Percentiles rank a stretch among this genome's conserved stretches.
Evolutionary conservation across 129 eudicot species (phyloP).

Genomic region (Tagetes erecta): DNA sequence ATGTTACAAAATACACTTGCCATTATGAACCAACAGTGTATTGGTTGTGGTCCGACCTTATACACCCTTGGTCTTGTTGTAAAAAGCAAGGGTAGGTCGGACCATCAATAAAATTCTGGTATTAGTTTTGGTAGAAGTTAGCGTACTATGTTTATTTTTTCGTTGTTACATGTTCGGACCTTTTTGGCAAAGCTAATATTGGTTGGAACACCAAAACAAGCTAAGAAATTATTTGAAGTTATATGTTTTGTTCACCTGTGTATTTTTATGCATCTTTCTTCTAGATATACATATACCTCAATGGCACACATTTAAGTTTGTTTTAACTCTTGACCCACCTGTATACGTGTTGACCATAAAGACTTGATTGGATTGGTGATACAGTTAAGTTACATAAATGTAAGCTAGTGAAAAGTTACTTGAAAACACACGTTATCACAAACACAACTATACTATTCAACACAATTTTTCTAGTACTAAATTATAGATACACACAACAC

Average conservation of each 20-base stretch:
- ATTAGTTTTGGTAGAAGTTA: conserved; percentile 35
- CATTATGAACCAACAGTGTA: conserved; percentile 24
- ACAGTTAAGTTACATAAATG: too few species aligned
- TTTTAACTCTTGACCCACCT: background rate
- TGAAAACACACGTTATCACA: too few species aligned
- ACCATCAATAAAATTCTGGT: conserved; percentile 28
- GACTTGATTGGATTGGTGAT: too few species aligned
- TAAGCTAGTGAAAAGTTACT: too few species aligned
- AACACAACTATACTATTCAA: too few species aligned
- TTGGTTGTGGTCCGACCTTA: conserved; percentile 26
- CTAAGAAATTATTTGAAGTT: conserved; percentile 8
- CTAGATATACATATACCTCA: too few species aligned
- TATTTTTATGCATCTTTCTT: background rate
- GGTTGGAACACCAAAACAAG: background rate
- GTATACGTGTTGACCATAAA: background rate
- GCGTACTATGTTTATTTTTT: conserved; percentile 12
- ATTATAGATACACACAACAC: too few species aligned
- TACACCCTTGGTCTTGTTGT: conserved; percentile 31
- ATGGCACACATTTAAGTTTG: background rate
- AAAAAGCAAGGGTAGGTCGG: conserved; percentile 35
- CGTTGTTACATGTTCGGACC: conserved; percentile 4
- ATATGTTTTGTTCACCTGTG: background rate
- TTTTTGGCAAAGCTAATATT: conserved; percentile 29
- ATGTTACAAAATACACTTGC: conserved; percentile 9
- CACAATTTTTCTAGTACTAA: too few species aligned